These are phyloP conservation scores for Pythium apleroticum DNA, from an alignment of 352 stramenopile genomes.

Conservation along the genomic window DNA sequence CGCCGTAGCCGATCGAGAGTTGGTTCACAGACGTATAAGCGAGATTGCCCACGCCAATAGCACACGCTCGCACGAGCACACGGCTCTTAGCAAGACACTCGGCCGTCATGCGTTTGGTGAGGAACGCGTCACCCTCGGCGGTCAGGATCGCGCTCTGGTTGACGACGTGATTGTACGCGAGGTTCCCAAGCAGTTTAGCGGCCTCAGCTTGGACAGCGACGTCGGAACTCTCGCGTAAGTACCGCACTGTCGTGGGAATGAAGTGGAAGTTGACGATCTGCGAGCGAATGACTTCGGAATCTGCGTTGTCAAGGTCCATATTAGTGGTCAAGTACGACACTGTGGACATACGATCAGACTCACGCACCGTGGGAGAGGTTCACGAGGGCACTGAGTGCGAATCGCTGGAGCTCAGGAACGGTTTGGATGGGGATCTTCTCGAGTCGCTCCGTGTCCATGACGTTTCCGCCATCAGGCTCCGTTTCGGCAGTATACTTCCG, in stretches of 20 bases:
- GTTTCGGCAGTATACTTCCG: background rate
- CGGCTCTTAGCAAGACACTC: conserved; percentile 36
- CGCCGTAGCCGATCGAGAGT: conserved; percentile 73
- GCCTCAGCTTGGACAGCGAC: conserved; percentile 47
- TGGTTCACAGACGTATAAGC: conserved; percentile 71
- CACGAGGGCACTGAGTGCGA: conserved; percentile 55
- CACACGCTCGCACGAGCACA: conserved; percentile 44
- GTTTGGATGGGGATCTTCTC: conserved; percentile 44
- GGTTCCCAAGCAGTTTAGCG: conserved; percentile 65
- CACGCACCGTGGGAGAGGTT: conserved; percentile 67
- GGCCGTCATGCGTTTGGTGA: conserved; percentile 32
- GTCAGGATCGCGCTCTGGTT: conserved; percentile 73
- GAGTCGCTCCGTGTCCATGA: conserved; percentile 29
- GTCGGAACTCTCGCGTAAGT: conserved; percentile 43
- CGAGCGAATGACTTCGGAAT: conserved; percentile 71
- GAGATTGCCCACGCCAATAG: conserved; percentile 61
- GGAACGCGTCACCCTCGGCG: conserved; percentile 47
- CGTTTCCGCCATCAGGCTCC: conserved; percentile 2
- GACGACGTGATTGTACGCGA: conserved; percentile 64
- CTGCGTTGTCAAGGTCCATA: conserved; percentile 18
- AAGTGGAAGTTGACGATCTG: conserved; percentile 64
- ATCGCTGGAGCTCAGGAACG: conserved; percentile 40
- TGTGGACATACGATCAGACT: background rate
- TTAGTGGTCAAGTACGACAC: background rate
- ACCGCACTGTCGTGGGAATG: conserved; percentile 45